Base-by-base conservation (phyloP, 1,284 basidiomycete genomes). In the Ganoderma boninense region DNA sequence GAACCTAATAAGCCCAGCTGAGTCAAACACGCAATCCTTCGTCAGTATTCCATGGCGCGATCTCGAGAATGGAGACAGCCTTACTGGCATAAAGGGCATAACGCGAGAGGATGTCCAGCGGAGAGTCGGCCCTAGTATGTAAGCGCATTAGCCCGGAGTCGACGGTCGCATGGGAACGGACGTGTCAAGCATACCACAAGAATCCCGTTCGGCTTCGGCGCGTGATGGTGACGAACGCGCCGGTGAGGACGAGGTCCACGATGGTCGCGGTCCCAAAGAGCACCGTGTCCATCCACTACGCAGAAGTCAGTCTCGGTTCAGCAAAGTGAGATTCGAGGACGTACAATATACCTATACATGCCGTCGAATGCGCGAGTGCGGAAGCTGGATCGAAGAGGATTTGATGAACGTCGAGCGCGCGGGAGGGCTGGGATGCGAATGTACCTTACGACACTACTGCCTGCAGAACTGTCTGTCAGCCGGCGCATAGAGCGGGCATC, bases 11-110 rank as follows among this genome's bases (percentile, higher is more conserved):
- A 54, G 20, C 40, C 64, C 64, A 40, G 32, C 46, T 65, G 16
- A 26, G 52, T 26, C 13, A 23, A 29, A 10, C 38, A n/a, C 42
- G 8, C 5, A 20, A 4, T 10, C 14, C 26, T 26, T 23, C 11
- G 7, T 38, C 38, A 54, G 35, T 4, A 35, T 2, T 5, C 2
- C 16, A 13, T 35, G 7, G 3, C 11, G 18, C 10, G 11, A 13
- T 14, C 49, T 14, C 26, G 35, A 32, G 4, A 40, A 46, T 0
- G 6, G 2, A 4, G 4, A 1, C 13, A 2, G 23, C 49, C 62
- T n/a, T 38, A 65, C 64, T 52, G 5, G 64, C 52, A n/a, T 42
- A 56, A 23, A 65, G 35, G 2, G 64, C 52, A 43, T 65, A 65
- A 5, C 46, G 35, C 1, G 52, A 14, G 11, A 65, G 26, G 2